phyloP scores from a whole-genome alignment of 208 protist species.

The Porcisia hertigi region DNA sequence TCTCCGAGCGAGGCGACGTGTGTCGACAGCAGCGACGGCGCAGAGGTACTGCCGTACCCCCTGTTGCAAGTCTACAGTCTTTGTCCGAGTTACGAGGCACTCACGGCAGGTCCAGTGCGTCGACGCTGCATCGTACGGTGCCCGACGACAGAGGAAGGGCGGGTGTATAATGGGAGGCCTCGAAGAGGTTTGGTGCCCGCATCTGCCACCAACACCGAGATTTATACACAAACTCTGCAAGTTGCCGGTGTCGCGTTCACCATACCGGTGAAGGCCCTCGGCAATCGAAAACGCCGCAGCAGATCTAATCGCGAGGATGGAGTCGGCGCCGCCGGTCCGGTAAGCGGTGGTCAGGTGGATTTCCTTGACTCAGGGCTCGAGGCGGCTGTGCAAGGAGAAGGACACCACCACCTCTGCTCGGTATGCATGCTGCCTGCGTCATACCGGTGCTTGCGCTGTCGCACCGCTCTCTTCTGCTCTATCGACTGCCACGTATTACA shows the following conservation, averaged over 20 bases:
- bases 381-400: slow-evolving; percentile 12
- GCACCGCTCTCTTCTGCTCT: slow-evolving; percentile 71
- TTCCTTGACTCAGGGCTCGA: neutral
- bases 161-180: neutral
- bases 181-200: neutral
- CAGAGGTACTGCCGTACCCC: slow-evolving; percentile 19
- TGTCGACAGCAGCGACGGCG: neutral
- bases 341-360: neutral
- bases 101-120: slow-evolving; percentile 19
- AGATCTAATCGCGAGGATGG: neutral
- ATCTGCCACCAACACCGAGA: neutral
- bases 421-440: slow-evolving; percentile 70
- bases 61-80: slow-evolving; percentile 22
- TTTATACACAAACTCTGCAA: neutral
- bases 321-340: neutral
- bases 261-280: neutral
- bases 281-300: neutral
- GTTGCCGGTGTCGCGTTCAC: neutral
- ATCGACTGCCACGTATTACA: slow-evolving; percentile 78
- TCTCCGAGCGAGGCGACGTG: neutral
- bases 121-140: slow-evolving; percentile 7
- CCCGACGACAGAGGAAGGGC: neutral
- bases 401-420: slow-evolving; percentile 62
- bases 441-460: slow-evolving; percentile 74
- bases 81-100: slow-evolving; percentile 35